Conservation (phyloP, 352 stramenopile species). For the Elongisporangium undulatum region DNA sequence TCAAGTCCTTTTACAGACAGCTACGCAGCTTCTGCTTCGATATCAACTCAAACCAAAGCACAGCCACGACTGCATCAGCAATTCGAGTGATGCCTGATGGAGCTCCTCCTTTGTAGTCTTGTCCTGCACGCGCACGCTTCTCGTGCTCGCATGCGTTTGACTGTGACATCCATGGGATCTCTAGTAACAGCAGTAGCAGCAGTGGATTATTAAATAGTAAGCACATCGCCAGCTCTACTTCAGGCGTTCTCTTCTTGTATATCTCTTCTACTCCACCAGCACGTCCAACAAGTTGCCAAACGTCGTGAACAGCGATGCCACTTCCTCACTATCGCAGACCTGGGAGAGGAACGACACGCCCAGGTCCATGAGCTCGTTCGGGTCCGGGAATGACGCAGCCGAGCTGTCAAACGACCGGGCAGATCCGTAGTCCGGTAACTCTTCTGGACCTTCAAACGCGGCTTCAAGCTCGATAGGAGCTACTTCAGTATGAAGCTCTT, state of each 20-base stretch:
- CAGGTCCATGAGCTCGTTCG: constrained; percentile 30
- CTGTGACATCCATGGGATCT: neutral
- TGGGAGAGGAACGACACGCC: constrained; percentile 48
- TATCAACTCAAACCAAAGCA: neutral
- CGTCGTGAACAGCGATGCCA: constrained; percentile 58
- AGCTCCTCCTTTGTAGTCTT: neutral
- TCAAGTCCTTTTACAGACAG: neutral
- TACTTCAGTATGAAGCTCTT: neutral
- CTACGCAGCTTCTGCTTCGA: neutral
- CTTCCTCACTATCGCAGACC: constrained; percentile 57
- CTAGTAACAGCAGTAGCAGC: neutral
- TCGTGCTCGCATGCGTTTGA: neutral
- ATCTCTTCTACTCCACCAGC: constrained; percentile 34
- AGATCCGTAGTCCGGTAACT: neutral
- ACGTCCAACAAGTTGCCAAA: constrained; percentile 71
- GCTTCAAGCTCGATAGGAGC: neutral
- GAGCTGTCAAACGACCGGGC: neutral
- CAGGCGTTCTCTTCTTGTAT: neutral
- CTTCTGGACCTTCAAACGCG: neutral
- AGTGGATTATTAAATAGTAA: neutral
- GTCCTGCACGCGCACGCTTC: neutral
- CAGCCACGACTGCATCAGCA: neutral
- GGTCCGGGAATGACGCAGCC: neutral
- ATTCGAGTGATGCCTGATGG: neutral
- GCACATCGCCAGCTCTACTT: neutral